phyloP scores from a whole-genome alignment of 2,329 filamentous ascomycete species.

The Botrytis sinoallii region DNA sequence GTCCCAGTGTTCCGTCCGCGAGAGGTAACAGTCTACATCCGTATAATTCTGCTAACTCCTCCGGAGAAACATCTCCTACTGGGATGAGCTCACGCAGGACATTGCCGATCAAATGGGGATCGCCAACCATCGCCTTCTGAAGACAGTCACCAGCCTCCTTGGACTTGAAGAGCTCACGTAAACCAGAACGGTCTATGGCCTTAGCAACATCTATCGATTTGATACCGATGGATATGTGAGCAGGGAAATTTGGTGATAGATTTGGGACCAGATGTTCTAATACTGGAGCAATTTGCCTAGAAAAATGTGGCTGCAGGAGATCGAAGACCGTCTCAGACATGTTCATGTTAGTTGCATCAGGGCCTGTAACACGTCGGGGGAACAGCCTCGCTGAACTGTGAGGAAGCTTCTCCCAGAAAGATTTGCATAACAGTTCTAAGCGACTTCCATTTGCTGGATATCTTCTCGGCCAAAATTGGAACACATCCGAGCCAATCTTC shows the following conservation, averaged over 20 bases:
- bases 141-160: conserved; percentile 5
- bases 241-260: conserved; percentile 26
- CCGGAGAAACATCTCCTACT: neutral
- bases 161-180: conserved; percentile 26
- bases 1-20: conserved; percentile 27
- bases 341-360: conserved; percentile 16
- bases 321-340: conserved; percentile 31
- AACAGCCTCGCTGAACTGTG: conserved; percentile 25
- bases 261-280: conserved; percentile 23
- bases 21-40: conserved; percentile 34
- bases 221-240: conserved; percentile 12
- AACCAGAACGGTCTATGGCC: conserved; percentile 22
- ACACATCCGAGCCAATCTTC: conserved; percentile 20
- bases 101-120: conserved; percentile 17
- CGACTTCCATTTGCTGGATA: conserved; percentile 19
- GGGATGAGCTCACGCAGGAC: conserved; percentile 21
- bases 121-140: conserved; percentile 10
- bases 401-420: conserved; percentile 30
- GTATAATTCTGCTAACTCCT: conserved; percentile 26
- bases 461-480: conserved; percentile 30
- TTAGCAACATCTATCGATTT: conserved; percentile 19
- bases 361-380: conserved; percentile 22
- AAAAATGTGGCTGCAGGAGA: conserved; percentile 22
- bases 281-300: conserved; percentile 23
- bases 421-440: conserved; percentile 22